Base-by-base conservation (phyloP, 441 rosid species). In the Jatropha podagrica region DNA sequence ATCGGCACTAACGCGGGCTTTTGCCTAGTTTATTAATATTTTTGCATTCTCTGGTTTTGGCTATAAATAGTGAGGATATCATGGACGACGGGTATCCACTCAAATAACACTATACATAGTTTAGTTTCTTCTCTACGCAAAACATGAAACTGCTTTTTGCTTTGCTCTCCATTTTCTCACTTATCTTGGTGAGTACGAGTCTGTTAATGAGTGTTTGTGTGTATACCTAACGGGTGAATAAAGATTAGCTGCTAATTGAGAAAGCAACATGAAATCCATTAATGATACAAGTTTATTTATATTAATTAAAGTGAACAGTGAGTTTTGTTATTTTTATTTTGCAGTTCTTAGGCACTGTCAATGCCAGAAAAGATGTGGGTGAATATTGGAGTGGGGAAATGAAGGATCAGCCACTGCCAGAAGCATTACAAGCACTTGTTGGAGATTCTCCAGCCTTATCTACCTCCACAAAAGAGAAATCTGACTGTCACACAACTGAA, bases 361-460 rank as follows among this genome's bases (percentile, higher is more conserved):
- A 68, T 74, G 88, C 75, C 32, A 78, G 86, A 58, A 84, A 80
- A 79, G 84, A 83, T 62, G 64, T 5, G 6, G 78, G 77, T 2
- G 82, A 78, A 17, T 80, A 84, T 32, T 84, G 85, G 86, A 73
- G 73, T 20, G 68, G 9, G 20, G 58, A 52, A 4, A 76, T 55
- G 80, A 69, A 81, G 58, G 83, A 81, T 59, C 78, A 75, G 41
- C 62, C 81, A 0, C 71, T 79, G 46, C 79, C 84, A 10, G 81
- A 84, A 62, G 77, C 80, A 46, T 46, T 81, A 12, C 26, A 72
- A 38, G 80, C 65, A 20, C 81, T 77, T 59, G 68, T 72, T 66
- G 73, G 7, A 1, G 40, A 14, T 10, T 42, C 77, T 23, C 23
- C 23, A 23, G 23, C 23, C 23, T 23, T 23, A 23, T 23, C 23